Evolutionary conservation across 2,329 filamentous ascomycete genomes (phyloP), one percentile per base, ranked within the genome.

Genomic region (Acrocalymma vagum): DNA sequence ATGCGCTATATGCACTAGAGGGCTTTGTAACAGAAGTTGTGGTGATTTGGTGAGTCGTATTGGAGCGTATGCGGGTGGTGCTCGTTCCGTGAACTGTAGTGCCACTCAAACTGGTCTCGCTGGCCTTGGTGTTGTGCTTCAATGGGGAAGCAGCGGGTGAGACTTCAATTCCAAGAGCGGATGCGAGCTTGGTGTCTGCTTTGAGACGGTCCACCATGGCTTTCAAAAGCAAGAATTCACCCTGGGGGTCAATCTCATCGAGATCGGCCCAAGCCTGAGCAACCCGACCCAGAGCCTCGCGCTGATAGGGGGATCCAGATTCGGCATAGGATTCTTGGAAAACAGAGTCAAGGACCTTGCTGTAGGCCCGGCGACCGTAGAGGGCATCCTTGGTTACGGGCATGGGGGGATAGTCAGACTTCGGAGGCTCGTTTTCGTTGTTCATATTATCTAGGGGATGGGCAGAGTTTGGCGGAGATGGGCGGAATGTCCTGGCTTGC

Each of bases 271-370:
- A 95, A 0, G 93, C 92, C 65, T 95, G 89, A 0, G 89, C 90
- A 9, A 96, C 78, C 50, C 85, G 84, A 3, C 88, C 88, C 20
- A 97, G 79, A 0, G 90, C 90, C 57, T 96, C 90, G 23, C 92
- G 82, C 67, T 94, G 95, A n/a, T 76, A 74, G 37, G 81, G 75
- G 24, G 79, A 79, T 6, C 75, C 79, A 0, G 83, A 96, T 39
- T 93, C 88, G n/a, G 90, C 88, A 60, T 95, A 85, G 2, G 92
- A 78, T 69, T 97, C 91, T 55, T 91, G 86, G 48, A 96, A 85
- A 0, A 87, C 84, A 4, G 90, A 85, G 44, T 96, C 92, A 10
- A 97, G 73, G 3, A 88, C 86, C 66, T 89, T 91, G 58, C 81
- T 83, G 70, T 93, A 96, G 13, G 90, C 80, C 24, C 90, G 84